Percentiles rank a stretch among this genome's conserved stretches.
Evolutionary conservation across 179 eudicot genomes (phyloP).

Genomic region (Silene noctiflora): DNA sequence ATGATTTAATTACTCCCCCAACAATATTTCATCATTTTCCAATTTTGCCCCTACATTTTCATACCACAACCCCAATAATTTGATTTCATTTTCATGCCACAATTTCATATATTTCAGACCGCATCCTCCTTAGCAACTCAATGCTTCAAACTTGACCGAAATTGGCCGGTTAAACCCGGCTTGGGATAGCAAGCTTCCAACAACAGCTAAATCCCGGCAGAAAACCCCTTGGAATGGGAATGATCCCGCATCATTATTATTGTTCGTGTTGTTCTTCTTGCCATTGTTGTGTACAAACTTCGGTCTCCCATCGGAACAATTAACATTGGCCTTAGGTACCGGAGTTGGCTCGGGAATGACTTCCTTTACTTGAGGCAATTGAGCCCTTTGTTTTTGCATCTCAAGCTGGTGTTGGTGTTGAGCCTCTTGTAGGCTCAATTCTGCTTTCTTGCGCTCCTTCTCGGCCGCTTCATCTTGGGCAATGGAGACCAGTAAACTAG

Average conservation of each 20-base stretch:
- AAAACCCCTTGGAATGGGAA: conserved; percentile 52
- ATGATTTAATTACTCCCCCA: not conserved
- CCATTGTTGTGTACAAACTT: not conserved
- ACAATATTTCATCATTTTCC: conserved; percentile 10
- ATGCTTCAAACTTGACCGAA: conserved; percentile 74
- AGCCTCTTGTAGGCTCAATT: conserved; percentile 47
- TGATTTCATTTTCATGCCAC: not conserved
- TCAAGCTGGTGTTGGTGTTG: conserved; percentile 18
- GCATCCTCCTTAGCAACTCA: conserved; percentile 48
- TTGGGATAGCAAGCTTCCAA: conserved; percentile 76
- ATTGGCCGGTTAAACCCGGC: conserved; percentile 71
- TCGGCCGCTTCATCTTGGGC: conserved; percentile 59
- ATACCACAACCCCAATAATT: not conserved
- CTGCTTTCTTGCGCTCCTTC: conserved; percentile 52
- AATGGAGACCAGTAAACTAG: conserved; percentile 43
- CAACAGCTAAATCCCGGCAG: conserved; percentile 77
- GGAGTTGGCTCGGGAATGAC: not conserved
- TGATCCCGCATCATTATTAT: conserved; percentile 16
- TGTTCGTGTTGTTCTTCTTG: not conserved
- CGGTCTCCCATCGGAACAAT: not conserved
- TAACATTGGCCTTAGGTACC: conserved; percentile 8
- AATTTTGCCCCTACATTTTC: not conserved
- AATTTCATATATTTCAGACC: not conserved
- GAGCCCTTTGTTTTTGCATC: conserved; percentile 10
- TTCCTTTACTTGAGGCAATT: not conserved